Conservation (phyloP, 2,329 filamentous ascomycete genomes). For the Torrubiellomyces zombiae region DNA sequence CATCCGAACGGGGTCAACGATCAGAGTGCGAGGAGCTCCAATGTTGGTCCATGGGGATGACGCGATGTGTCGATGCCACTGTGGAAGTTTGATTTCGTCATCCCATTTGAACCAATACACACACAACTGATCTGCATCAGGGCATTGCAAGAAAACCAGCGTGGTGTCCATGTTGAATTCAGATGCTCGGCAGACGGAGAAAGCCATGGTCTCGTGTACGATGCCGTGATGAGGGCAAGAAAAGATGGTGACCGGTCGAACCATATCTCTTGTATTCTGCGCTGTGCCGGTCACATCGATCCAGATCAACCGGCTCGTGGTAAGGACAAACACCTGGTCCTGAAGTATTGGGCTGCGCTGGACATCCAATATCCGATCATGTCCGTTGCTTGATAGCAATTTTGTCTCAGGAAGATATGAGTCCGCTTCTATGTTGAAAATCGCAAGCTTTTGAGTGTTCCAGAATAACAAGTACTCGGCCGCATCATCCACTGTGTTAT, state of each 20-base stretch:
- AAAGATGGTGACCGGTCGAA: no score
- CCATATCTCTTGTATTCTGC: no score
- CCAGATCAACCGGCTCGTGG: conserved; percentile 31
- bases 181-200: conserved; percentile 13
- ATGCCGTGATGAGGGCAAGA: conserved; percentile 14
- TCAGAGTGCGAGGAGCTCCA: no score
- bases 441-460: conserved; percentile 17
- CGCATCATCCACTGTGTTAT: conserved; percentile 1
- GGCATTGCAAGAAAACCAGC: conserved; percentile 19
- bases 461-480: conserved; percentile 18
- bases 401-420: conserved; percentile 12
- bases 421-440: conserved; percentile 19
- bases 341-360: conserved; percentile 27
- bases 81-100: conserved; percentile 11
- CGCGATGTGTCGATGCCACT: conserved; percentile 21
- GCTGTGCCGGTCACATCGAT: no score
- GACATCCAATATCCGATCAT: conserved; percentile 37
- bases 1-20: no score
- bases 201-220: conserved; percentile 10
- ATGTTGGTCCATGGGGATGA: no score
- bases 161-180: conserved; percentile 7
- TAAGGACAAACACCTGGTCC: conserved; percentile 41
- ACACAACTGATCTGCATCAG: conserved; percentile 13
- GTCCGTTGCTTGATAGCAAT: conserved; percentile 9
- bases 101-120: conserved; percentile 18